Percentiles rank a stretch among this genome's conserved stretches.
Evolutionary conservation across 768 basidiomycete genomes (phyloP).

Genomic region (Hygrophoropsis aurantiaca): DNA sequence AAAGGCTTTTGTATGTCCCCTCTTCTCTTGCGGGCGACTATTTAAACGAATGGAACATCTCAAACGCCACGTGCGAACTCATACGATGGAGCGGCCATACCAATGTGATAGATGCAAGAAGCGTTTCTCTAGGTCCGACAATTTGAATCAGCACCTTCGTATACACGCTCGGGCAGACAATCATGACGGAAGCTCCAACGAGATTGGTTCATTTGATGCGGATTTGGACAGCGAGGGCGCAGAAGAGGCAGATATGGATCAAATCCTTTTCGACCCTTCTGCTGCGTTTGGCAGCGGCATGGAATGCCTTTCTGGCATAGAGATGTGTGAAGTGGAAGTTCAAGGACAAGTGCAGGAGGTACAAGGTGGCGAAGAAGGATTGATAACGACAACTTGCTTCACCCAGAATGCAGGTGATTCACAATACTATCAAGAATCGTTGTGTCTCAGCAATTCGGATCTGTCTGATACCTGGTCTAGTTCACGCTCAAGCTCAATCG

Average conservation of each 20-base stretch:
- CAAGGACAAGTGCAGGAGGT: conserved; percentile 55
- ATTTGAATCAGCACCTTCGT: conserved; percentile 82
- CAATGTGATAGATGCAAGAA: conserved; percentile 73
- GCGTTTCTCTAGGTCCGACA: conserved; percentile 86
- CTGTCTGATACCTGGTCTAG: neutral
- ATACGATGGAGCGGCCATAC: conserved; percentile 87
- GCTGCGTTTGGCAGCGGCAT: conserved; percentile 27
- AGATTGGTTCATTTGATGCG: conserved; percentile 22
- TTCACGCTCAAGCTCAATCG: conserved; percentile 9
- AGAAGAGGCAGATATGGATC: conserved; percentile 29
- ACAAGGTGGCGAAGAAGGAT: conserved; percentile 57
- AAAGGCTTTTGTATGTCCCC: conserved; percentile 78
- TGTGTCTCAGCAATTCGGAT: conserved; percentile 4
- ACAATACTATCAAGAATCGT: conserved; percentile 22
- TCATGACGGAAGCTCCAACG: conserved; percentile 26
- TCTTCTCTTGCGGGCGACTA: conserved; percentile 77
- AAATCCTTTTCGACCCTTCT: conserved; percentile 18
- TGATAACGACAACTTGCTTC: conserved; percentile 35
- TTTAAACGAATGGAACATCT: conserved; percentile 95
- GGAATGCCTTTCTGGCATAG: conserved; percentile 42
- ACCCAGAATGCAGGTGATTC: conserved; percentile 15
- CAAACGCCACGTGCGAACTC: conserved; percentile 83
- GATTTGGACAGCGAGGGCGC: conserved; percentile 34
- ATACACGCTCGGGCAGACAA: conserved; percentile 55
- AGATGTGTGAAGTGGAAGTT: conserved; percentile 63